Evolutionary conservation across 306 rosid species (phyloP), one percentile per base, ranked within the genome.

Genomic region (Begonia loranthoides): DNA sequence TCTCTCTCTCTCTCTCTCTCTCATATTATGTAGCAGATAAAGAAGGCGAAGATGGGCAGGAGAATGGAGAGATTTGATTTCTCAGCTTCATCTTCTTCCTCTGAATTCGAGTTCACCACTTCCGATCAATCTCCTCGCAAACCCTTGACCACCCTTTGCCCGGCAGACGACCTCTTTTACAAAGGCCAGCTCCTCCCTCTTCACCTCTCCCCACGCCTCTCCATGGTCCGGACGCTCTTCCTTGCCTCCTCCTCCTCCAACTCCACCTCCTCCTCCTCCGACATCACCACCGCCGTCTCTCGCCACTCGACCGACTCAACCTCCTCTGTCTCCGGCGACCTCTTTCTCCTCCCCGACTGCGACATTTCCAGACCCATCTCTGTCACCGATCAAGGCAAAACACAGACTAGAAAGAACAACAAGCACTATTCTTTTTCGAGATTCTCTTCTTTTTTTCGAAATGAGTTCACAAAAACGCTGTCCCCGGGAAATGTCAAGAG

Each of bases 281-380:
- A 86, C 50, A 79, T 66, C 36, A 76, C 96, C 75, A 64, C 95
- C 50, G 87, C 70, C 28, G 79, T 79, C 74, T 39, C 50, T 55
- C 76, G 83, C 64, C 73, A 72, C 64, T 80, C 72, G 40, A 76
- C 84, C 46, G 62, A 58, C 57, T 69, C 85, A 38, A 72, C 79
- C 34, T 73, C 86, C 60, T 65, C n/a, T n/a, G n/a, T 70, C 64
- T 59, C 53, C 70, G 63, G 73, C 51, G 92, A 82, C 59, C 80
- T 67, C 34, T 64, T 67, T 5, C 70, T 75, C 43, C 64, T 65
- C 49, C 72, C 77, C 4, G 82, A 70, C 21, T 75, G 78, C 22
- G 81, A 80, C 68, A 84, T 92, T 4, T 87, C 97, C 33, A 57
- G 88, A 13, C 84, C 95, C 2, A 86, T 95, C 60, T 80, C 87